Evolutionary conservation across 1,284 basidiomycete genomes (phyloP), one percentile per base, ranked within the genome.

Genomic region (Irpex lacteus): DNA sequence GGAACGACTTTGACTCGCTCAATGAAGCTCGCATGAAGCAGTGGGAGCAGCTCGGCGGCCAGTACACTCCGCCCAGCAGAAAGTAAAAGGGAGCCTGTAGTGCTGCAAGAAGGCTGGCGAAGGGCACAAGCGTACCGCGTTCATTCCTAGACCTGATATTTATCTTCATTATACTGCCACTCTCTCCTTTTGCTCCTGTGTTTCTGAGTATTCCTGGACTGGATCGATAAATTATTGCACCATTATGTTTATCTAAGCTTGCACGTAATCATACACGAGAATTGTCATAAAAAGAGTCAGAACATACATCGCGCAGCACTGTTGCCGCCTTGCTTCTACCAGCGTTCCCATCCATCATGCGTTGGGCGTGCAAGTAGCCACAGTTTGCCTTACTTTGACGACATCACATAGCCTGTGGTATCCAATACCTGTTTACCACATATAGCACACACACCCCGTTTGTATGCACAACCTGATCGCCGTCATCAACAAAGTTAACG

Each of bases 391-490:
- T 47, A 93, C 74, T 94, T 94, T 77, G 85, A 85, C 40, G 90
- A 91, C 91, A 94, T 94, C 63, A 83, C 84, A 74, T 94, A 94
- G 69, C 90, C 87, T 2, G 84, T 85, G 4, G 90, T 93, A 73
- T 94, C 92, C 47, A 94, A 81, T 61, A 94, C 90, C 72, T 88
- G 79, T 72, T 92, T 92, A 69, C 91, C 92, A 69, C 92, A 94
- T 77, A 94, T 92, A 50, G 90, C 85, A 71, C 92, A 94, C 37
- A 89, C 75, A 11, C 92, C 92, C 71, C 91, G 92, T 80, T 89
- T 93, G 76, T 90, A 94, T 13, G 92, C 92, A 72, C 92, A 94
- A 37, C 91, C 92, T 94, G 62, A 55, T 15, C 49, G 15, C 55
- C 53, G 49, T 70, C 40, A 52, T 58, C 26, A 64, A 62, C 53